These are phyloP conservation scores for Pleurostoma richardsiae DNA, from an alignment of 2,329 filamentous ascomycete species.

Conservation along the genomic window DNA sequence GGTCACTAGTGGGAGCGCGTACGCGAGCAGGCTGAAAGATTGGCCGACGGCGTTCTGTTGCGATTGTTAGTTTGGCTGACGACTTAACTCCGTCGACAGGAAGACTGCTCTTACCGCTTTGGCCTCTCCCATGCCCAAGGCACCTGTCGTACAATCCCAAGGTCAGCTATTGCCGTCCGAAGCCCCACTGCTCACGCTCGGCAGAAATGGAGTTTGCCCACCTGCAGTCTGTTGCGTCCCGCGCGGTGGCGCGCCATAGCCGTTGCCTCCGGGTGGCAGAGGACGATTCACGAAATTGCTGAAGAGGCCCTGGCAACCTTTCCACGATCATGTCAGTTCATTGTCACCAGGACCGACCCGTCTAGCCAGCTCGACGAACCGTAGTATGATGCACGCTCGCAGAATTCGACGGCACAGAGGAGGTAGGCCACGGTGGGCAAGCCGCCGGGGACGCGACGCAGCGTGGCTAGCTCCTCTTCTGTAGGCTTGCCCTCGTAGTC, in stretches of 20 bases:
- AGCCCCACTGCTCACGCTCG: no score
- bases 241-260: constrained; percentile 18
- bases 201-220: background rate
- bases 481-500: constrained; percentile 26
- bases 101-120: background rate
- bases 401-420: constrained; percentile 44
- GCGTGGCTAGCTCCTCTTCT: constrained; percentile 34
- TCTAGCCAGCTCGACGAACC: constrained; percentile 23
- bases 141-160: background rate
- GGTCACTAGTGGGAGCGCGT: background rate
- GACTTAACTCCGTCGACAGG: background rate
- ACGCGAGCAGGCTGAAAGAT: background rate
- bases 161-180: no score
- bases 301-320: constrained; percentile 35
- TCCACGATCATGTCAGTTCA: no score
- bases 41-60: background rate
- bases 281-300: constrained; percentile 51
- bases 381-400: constrained; percentile 49
- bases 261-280: constrained; percentile 34
- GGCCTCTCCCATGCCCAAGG: background rate
- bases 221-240: background rate
- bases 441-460: constrained; percentile 39
- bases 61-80: background rate
- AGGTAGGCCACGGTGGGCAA: constrained; percentile 39
- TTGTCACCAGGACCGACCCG: no score